Percentiles rank a stretch among this genome's conserved stretches.
phyloP scores from a whole-genome alignment of 1,284 basidiomycete genomes.

The Amylostereum areolatum region DNA sequence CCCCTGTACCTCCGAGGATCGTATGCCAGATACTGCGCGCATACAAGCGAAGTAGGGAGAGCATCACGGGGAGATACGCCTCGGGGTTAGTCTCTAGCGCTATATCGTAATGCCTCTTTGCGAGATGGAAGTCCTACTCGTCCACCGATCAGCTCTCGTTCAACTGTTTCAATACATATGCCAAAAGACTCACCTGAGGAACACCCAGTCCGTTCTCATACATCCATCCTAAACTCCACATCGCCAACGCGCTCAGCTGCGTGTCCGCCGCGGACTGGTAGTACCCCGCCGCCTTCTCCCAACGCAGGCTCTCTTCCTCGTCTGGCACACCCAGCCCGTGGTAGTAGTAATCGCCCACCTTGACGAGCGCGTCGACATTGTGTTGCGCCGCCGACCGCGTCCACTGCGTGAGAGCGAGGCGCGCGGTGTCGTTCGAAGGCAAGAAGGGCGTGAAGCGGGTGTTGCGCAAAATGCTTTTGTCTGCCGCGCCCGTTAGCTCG shows the following conservation, averaged over 20 bases:
- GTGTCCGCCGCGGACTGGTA: conserved; percentile 93
- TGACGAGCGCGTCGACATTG: conserved; percentile 93
- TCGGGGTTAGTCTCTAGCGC: conserved; percentile 84
- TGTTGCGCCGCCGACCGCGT: conserved; percentile 89
- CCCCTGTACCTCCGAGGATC: conserved; percentile 60
- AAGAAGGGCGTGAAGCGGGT: conserved; percentile 64
- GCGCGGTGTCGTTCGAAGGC: conserved; percentile 74
- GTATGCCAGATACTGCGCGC: conserved; percentile 81
- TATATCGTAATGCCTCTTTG: conserved; percentile 93
- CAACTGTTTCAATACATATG: not conserved
- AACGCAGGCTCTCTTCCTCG: conserved; percentile 53
- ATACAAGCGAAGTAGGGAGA: conserved; percentile 84
- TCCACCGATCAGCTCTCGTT: not conserved
- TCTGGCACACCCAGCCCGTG: conserved; percentile 74
- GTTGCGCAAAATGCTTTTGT: conserved; percentile 66
- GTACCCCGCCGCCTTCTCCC: conserved; percentile 87
- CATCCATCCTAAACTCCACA: conserved; percentile 99
- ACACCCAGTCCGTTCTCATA: conserved; percentile 96
- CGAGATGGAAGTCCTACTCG: conserved; percentile 88
- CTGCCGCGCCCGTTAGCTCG: conserved; percentile 29
- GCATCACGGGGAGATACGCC: conserved; percentile 81
- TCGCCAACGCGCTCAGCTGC: conserved; percentile 86
- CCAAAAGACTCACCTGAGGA: conserved; percentile 49
- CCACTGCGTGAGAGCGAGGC: conserved; percentile 87
- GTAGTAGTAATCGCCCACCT: conserved; percentile 96